Evolutionary conservation across 371 early-diverging fungal species (phyloP).

Genomic region (Apophysomyces variabilis): DNA sequence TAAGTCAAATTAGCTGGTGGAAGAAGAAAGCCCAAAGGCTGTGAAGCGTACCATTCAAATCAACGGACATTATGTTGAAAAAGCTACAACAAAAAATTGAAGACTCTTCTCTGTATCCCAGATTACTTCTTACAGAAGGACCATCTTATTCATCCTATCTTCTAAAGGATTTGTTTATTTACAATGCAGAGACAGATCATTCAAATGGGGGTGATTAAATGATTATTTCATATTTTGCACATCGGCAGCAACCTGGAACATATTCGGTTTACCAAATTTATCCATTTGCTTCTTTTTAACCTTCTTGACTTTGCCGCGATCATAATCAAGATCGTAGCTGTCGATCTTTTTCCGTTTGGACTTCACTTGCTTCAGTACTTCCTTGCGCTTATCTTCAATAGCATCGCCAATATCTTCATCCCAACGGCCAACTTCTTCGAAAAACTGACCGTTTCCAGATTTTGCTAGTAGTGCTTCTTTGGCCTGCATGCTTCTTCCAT

Average conservation of each 20-base stretch:
- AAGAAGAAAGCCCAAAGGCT: no score
- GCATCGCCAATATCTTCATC: conserved; percentile 36
- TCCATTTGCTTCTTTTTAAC: conserved; percentile 60
- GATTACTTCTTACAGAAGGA: no score
- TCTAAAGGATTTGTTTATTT: no score
- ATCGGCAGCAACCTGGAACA: conserved; percentile 47
- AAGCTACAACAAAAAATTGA: no score
- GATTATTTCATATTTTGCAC: conserved; percentile 17
- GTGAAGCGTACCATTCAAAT: no score
- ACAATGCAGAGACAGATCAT: no score
- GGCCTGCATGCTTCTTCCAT: conserved; percentile 50
- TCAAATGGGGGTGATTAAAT: no score
- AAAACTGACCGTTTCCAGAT: conserved; percentile 37
- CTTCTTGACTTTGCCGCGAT: conserved; percentile 80
- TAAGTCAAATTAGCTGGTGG: no score
- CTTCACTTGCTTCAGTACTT: conserved; percentile 50
- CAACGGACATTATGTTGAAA: no score
- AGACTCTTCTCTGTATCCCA: no score
- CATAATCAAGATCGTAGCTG: conserved; percentile 74
- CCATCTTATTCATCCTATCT: no score
- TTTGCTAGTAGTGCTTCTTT: conserved; percentile 46
- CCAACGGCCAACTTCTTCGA: conserved; percentile 55
- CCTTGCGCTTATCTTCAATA: conserved; percentile 39
- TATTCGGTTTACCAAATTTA: conserved; percentile 44
- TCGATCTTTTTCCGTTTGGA: conserved; percentile 65